Evolutionary conservation across 192 early-diverging fungal genomes (phyloP).

Genomic region (Bifiguratus adelaidae): DNA sequence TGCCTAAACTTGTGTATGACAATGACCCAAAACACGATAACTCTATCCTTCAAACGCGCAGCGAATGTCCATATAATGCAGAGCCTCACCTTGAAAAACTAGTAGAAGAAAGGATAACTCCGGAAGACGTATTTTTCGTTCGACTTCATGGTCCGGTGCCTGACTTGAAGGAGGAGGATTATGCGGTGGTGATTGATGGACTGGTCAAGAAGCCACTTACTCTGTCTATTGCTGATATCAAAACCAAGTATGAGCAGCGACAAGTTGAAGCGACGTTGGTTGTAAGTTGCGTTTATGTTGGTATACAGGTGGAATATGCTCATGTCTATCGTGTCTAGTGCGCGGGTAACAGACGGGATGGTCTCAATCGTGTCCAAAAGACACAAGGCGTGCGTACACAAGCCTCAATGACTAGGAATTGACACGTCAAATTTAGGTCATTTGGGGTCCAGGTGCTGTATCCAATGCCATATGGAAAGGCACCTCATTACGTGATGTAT

Average conservation of each 20-base stretch:
- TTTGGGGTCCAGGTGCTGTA: slow-evolving; percentile 71
- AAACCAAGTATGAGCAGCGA: slow-evolving; percentile 28
- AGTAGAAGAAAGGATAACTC: slow-evolving; percentile 60
- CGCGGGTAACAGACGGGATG: slow-evolving; percentile 77
- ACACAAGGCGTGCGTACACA: slow-evolving; percentile 48
- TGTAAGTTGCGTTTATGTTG: slow-evolving; percentile 1
- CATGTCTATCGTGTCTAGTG: slow-evolving; percentile 50
- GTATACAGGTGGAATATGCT: background rate
- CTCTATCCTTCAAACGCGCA: slow-evolving; percentile 46
- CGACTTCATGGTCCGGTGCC: slow-evolving; percentile 90
- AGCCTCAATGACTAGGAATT: background rate
- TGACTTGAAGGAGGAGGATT: slow-evolving; percentile 41
- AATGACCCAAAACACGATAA: slow-evolving; percentile 68
- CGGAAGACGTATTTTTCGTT: slow-evolving; percentile 67
- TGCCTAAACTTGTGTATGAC: slow-evolving; percentile 29
- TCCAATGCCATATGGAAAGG: slow-evolving; percentile 75
- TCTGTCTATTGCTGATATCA: slow-evolving; percentile 39
- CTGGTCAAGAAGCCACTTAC: background rate
- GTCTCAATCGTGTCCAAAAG: slow-evolving; percentile 61
- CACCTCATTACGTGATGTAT: slow-evolving; percentile 62
- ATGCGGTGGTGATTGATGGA: slow-evolving; percentile 47
- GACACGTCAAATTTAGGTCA: slow-evolving; percentile 26
- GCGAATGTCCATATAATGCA: slow-evolving; percentile 76
- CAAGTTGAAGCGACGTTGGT: slow-evolving; percentile 41
- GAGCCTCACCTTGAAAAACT: slow-evolving; percentile 56